A percentile compares a stretch with the other conserved stretches of the same genome.
phyloP scores from a whole-genome alignment of 768 basidiomycete species.

The Ephemerocybe angulata region DNA sequence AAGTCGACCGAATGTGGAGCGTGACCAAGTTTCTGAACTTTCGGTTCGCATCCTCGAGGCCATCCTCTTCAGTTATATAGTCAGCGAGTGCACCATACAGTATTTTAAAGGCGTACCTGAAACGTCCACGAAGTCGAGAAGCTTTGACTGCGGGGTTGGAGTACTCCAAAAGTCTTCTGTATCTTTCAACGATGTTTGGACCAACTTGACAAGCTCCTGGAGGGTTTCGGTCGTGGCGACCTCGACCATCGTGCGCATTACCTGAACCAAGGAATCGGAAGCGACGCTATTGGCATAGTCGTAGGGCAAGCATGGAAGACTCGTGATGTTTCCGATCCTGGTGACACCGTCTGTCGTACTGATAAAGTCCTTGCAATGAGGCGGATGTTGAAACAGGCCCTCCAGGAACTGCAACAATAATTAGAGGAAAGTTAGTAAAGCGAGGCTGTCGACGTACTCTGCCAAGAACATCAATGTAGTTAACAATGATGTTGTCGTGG shows the following conservation, averaged over 20 bases:
- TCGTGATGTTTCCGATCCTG: slow-evolving; percentile 71
- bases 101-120: slow-evolving; percentile 22
- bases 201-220: slow-evolving; percentile 62
- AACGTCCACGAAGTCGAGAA: slow-evolving; percentile 62
- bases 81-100: background rate
- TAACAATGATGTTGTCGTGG: slow-evolving; percentile 74
- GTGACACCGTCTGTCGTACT: slow-evolving; percentile 67
- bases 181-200: slow-evolving; percentile 63
- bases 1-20: slow-evolving; percentile 73
- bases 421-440: background rate
- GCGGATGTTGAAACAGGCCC: slow-evolving; percentile 88
- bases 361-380: slow-evolving; percentile 89
- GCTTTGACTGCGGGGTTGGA: slow-evolving; percentile 51
- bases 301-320: slow-evolving; percentile 83
- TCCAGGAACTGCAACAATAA: slow-evolving; percentile 73
- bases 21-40: slow-evolving; percentile 71
- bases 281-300: slow-evolving; percentile 83
- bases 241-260: slow-evolving; percentile 86
- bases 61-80: slow-evolving; percentile 34
- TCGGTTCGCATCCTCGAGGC: slow-evolving; percentile 49
- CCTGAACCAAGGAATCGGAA: slow-evolving; percentile 83
- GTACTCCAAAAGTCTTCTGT: slow-evolving; percentile 71
- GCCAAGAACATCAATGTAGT: slow-evolving; percentile 75
- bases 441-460: slow-evolving; percentile 46
- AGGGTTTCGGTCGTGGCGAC: slow-evolving; percentile 77